Percentiles rank a stretch among this genome's conserved stretches.
phyloP scores from a whole-genome alignment of 1,139 yeast genomes.

The Hyphopichia pseudoburtonii region DNA sequence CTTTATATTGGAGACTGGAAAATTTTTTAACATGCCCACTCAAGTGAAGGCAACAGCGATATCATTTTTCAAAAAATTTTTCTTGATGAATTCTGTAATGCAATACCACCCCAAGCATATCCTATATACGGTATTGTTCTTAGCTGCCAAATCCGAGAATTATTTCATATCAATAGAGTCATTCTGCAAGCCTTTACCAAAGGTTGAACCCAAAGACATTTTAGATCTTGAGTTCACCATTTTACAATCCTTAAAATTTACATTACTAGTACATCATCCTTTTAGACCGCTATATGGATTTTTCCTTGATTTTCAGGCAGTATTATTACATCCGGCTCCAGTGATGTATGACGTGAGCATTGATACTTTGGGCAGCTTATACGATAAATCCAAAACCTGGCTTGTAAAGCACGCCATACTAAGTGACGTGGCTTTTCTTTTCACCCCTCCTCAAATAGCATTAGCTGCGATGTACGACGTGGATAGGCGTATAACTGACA shows the following conservation, averaged over 20 bases:
- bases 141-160: conserved; percentile 84
- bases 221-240: conserved; percentile 77
- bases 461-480: conserved; percentile 74
- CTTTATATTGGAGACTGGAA: conserved; percentile 58
- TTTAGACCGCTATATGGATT: conserved; percentile 88
- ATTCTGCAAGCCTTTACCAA: conserved; percentile 70
- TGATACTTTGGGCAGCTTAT: conserved; percentile 51
- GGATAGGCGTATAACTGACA: conserved; percentile 62
- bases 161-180: conserved; percentile 81
- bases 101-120: conserved; percentile 84
- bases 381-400: conserved; percentile 67
- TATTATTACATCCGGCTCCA: conserved; percentile 43
- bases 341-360: conserved; percentile 37
- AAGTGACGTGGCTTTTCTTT: conserved; percentile 74
- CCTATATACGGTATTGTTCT: conserved; percentile 79
- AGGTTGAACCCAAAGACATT: conserved; percentile 65
- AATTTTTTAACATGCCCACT: conserved; percentile 47
- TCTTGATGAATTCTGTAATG: conserved; percentile 75
- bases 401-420: conserved; percentile 63
- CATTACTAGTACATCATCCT: conserved; percentile 85
- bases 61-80: conserved; percentile 79
- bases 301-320: conserved; percentile 79
- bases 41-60: conserved; percentile 77
- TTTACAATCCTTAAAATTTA: conserved; percentile 72
- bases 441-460: conserved; percentile 94